Evolutionary conservation across 2,329 filamentous ascomycete species (phyloP), one percentile per base, ranked within the genome.

Genomic region (Nemania serpens): DNA sequence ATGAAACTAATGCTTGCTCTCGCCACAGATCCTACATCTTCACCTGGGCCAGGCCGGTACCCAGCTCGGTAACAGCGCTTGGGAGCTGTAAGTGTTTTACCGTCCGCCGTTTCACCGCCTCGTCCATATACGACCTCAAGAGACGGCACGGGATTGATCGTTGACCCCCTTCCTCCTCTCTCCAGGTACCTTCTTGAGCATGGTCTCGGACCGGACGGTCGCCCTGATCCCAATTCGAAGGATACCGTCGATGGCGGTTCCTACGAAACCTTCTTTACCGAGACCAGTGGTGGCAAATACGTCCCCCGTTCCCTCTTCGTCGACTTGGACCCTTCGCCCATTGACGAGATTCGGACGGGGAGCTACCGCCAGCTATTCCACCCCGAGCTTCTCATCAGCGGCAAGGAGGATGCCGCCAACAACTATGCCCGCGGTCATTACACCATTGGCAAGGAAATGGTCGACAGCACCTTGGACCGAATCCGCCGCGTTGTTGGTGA

Each of bases 381-480:
- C 78, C 88, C 88, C 47, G 88, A 90, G 80, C 81, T 88, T 69
- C 77, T 90, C 73, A 86, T 90, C 74, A 90, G 84, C 76, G 88
- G 88, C 77, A 90, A 90, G 82, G 88, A 90, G 76, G 88, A 90
- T 83, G 88, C 88, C 61, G 87, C 88, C 78, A 90, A 90, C 81
- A 91, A 91, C 82, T 91, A 90, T 72, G 88, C 88, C 69, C 88
- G 88, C 79, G 88, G 88, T 59, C 88, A 91, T 79, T 90, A 91
- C 78, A 90, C 88, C 69, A 87, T 90, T 70, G 88, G 88, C 78
- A 90, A 90, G 82, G 88, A 90, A 80, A 87, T 89, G 84, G 84
- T 89, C 57, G 88, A 90, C 74, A 83, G 77, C 69, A 88, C 90
- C 71, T 84, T 90, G 72, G 87, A 90, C 71, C 84, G 85, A 69